Conservation (phyloP, 208 protist species). For the Leishmania lainsoni region DNA sequence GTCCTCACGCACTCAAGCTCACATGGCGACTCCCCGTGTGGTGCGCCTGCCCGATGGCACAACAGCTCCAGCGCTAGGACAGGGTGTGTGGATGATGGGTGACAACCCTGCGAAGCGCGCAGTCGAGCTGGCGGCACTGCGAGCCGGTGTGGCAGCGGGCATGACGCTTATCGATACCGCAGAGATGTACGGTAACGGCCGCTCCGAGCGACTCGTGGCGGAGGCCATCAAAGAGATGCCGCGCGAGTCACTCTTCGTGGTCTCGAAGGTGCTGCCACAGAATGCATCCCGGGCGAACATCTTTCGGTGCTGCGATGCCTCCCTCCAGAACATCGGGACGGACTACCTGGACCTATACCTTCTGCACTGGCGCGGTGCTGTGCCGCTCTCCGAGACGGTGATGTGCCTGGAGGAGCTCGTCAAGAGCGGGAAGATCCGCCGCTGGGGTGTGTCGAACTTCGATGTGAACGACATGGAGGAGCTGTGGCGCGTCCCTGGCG, state of each 20-base stretch:
- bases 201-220: slow-evolving; percentile 43
- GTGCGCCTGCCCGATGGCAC: slow-evolving; percentile 35
- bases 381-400: slow-evolving; percentile 67
- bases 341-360: slow-evolving; percentile 91
- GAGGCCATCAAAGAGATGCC: slow-evolving; percentile 35
- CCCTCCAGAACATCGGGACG: slow-evolving; percentile 61
- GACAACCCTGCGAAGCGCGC: slow-evolving; percentile 21
- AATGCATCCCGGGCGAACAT: slow-evolving; percentile 80
- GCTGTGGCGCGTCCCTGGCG: slow-evolving; percentile 49
- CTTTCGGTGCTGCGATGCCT: slow-evolving; percentile 60
- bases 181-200: slow-evolving; percentile 59
- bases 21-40: slow-evolving; percentile 9
- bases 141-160: slow-evolving; percentile 33
- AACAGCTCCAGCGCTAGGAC: slow-evolving; percentile 40
- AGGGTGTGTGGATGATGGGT: slow-evolving; percentile 52
- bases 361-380: slow-evolving; percentile 83
- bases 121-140: slow-evolving; percentile 37
- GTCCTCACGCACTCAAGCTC: neutral
- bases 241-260: slow-evolving; percentile 90
- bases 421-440: slow-evolving; percentile 63
- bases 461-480: slow-evolving; percentile 67
- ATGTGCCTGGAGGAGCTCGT: slow-evolving; percentile 82
- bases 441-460: slow-evolving; percentile 89
- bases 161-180: slow-evolving; percentile 59
- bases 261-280: slow-evolving; percentile 92